These are phyloP conservation scores for Angomonas ambiguus DNA, from an alignment of 208 protist genomes.

Conservation along the genomic window DNA sequence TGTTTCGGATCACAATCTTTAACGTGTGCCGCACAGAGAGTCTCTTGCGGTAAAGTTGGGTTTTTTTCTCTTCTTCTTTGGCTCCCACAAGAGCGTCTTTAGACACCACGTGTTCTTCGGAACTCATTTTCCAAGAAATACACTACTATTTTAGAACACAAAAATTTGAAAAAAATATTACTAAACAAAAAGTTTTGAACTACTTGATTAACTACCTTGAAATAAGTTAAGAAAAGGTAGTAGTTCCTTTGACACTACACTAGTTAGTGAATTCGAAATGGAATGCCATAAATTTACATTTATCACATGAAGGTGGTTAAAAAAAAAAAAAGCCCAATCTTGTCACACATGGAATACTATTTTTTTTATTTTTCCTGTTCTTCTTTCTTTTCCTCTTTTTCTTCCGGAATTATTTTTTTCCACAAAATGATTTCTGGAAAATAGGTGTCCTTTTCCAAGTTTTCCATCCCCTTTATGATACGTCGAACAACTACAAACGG, in stretches of 20 bases:
- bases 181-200: too few species aligned
- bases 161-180: too few species aligned
- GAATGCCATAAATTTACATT: too few species aligned
- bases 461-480: slow-evolving; percentile 36
- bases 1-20: slow-evolving; percentile 60
- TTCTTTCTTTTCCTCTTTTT: neutral
- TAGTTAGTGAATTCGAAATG: too few species aligned
- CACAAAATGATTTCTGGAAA: slow-evolving; percentile 15
- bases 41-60: slow-evolving; percentile 23
- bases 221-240: too few species aligned
- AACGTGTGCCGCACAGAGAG: slow-evolving; percentile 38
- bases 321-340: slow-evolving; percentile 2
- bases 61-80: slow-evolving; percentile 2
- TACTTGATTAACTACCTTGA: too few species aligned
- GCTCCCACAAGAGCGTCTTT: neutral
- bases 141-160: too few species aligned
- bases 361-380: neutral
- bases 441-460: slow-evolving; percentile 72
- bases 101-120: too few species aligned
- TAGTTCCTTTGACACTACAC: too few species aligned
- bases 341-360: neutral
- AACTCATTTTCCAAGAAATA: too few species aligned
- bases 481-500: slow-evolving; percentile 76
- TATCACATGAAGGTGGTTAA: neutral
- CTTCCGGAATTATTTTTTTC: neutral